A percentile compares a stretch with the other conserved stretches of the same genome.
Conservation (phyloP, 495 filamentous ascomycete genomes). For the Xylaria grammica region DNA sequence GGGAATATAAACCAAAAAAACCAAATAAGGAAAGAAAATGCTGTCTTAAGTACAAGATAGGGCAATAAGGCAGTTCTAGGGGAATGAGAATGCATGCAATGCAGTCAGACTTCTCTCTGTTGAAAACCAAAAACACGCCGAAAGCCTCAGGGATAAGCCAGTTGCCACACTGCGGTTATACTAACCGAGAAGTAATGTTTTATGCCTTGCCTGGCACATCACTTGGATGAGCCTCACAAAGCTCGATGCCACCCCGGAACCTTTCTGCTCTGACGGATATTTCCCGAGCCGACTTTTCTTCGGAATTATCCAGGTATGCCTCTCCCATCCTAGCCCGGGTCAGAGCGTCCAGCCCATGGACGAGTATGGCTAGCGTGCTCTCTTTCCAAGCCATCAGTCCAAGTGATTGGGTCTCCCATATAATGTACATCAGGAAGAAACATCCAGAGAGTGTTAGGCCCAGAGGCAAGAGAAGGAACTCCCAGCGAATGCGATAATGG, state of each 20-base stretch:
- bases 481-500: conserved; percentile 8
- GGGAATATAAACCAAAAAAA: too few species aligned
- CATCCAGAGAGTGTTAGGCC: neutral
- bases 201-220: too few species aligned
- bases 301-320: neutral
- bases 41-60: too few species aligned
- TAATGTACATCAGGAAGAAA: conserved; percentile 18
- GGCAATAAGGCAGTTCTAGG: too few species aligned
- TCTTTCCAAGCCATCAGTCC: conserved; percentile 14
- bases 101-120: too few species aligned
- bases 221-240: too few species aligned
- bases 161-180: too few species aligned
- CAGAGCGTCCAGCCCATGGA: conserved; percentile 6
- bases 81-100: too few species aligned
- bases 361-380: conserved; percentile 7
- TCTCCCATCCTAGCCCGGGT: neutral
- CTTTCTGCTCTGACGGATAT: neutral
- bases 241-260: conserved; percentile 1
- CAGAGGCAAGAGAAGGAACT: neutral
- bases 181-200: too few species aligned
- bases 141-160: too few species aligned
- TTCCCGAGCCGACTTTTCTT: neutral
- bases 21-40: too few species aligned
- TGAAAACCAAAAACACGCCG: too few species aligned
- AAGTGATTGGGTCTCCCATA: conserved; percentile 4